phyloP scores from a whole-genome alignment of 345 rosid species.

The Lenwebbia sp. region DNA sequence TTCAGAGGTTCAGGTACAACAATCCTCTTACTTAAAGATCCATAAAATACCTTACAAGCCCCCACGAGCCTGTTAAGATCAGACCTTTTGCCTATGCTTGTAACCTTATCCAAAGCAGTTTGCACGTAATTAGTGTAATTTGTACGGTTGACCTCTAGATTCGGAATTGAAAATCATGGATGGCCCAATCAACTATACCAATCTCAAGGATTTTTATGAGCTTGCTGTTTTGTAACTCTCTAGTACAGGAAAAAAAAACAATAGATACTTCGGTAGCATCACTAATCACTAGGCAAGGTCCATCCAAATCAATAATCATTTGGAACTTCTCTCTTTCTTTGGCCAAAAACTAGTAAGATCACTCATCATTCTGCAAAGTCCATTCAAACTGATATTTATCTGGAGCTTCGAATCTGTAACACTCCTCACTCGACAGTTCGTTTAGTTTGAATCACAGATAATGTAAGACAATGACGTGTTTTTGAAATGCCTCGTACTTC shows the following conservation, averaged over 20 bases:
- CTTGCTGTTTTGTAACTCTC: not conserved
- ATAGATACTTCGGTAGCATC: not conserved
- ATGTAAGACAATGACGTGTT: not conserved
- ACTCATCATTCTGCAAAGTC: not conserved
- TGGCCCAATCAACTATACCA: not conserved
- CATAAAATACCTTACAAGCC: not conserved
- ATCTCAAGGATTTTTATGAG: not conserved
- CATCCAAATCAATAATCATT: not conserved
- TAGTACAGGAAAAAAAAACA: not conserved
- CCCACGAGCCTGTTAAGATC: not conserved
- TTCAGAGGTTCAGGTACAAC: not conserved
- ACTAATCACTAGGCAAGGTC: not conserved
- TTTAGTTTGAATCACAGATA: not conserved
- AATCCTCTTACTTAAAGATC: not conserved
- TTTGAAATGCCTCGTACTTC: not conserved
- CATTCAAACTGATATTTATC: not conserved
- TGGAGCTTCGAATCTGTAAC: not conserved
- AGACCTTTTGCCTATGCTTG: not conserved
- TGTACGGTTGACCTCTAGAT: not conserved
- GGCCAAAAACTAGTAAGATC: not conserved
- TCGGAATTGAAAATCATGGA: not conserved
- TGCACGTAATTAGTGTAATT: not conserved
- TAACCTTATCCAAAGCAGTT: not conserved
- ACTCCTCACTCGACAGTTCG: fast-evolving
- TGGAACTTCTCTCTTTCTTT: not conserved